These are phyloP conservation scores for Umbelopsis sp. DNA, from an alignment of 371 early-diverging fungal genomes.

Conservation along the genomic window DNA sequence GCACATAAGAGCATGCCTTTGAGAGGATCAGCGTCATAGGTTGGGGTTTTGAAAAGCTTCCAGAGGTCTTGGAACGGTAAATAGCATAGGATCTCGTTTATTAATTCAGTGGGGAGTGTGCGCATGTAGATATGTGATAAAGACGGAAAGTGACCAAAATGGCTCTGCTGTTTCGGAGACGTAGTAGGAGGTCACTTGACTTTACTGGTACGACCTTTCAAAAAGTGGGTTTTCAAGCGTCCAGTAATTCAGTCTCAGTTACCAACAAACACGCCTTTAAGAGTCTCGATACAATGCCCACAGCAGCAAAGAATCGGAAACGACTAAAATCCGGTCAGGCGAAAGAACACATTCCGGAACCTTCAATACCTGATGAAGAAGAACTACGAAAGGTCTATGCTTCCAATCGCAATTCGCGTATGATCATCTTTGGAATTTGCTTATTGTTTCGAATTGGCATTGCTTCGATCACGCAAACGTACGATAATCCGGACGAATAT, in stretches of 20 bases:
- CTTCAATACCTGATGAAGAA: conserved; percentile 10
- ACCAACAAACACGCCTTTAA: too few species aligned
- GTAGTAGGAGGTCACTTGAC: conserved; percentile 2
- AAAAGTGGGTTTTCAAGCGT: not conserved
- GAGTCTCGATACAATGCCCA: not conserved
- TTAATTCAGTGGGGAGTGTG: conserved; percentile 9
- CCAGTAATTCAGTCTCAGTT: too few species aligned
- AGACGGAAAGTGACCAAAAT: not conserved
- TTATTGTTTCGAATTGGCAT: conserved; percentile 67
- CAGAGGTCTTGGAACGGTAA: conserved; percentile 8
- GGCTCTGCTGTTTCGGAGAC: not conserved
- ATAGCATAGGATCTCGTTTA: conserved; percentile 5
- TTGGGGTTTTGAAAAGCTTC: not conserved
- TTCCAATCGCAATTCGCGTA: conserved; percentile 28
- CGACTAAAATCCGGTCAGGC: not conserved
- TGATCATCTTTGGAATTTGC: conserved; percentile 46
- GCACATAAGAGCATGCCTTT: not conserved
- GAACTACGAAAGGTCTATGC: not conserved
- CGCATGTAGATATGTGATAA: not conserved
- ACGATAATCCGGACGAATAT: conserved; percentile 88
- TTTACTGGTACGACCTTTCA: not conserved
- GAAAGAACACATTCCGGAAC: not conserved
- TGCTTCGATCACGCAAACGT: conserved; percentile 68
- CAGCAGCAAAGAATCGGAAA: not conserved
- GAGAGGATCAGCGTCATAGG: not conserved